Evolutionary conservation across 441 rosid species (phyloP).

Genomic region (Biscutella laevigata): DNA sequence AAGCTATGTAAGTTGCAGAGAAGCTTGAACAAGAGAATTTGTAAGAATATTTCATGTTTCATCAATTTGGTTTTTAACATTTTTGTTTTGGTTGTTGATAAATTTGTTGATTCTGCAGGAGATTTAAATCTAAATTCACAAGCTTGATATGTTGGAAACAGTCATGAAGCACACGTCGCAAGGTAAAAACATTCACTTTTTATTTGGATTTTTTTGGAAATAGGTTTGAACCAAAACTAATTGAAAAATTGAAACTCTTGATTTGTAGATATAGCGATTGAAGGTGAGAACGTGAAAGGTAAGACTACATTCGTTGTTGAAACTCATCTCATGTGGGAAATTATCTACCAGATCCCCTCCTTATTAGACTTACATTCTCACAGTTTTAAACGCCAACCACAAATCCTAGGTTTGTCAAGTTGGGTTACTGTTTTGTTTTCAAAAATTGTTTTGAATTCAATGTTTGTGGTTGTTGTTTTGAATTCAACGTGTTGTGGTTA

Average conservation of each 20-base stretch:
- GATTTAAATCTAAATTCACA: slow-evolving; percentile 76
- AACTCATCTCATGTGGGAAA: slow-evolving; percentile 67
- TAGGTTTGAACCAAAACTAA: no score
- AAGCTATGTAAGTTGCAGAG: slow-evolving; percentile 84
- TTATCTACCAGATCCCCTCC: slow-evolving; percentile 53
- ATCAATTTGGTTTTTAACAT: accelerated
- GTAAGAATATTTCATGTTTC: slow-evolving; percentile 35
- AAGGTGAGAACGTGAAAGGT: slow-evolving; percentile 43
- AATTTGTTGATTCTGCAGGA: slow-evolving; percentile 39
- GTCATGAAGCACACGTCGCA: slow-evolving; percentile 47
- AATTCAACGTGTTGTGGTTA: no score
- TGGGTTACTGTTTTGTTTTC: no score
- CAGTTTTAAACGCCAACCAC: no score
- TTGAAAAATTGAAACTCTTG: neutral
- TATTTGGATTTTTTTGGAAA: no score
- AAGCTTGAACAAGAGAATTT: slow-evolving; percentile 92
- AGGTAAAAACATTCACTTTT: no score
- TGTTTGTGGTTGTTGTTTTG: no score
- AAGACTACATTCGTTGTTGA: slow-evolving; percentile 52
- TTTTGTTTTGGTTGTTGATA: neutral
- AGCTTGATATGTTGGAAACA: slow-evolving; percentile 86
- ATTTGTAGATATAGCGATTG: slow-evolving; percentile 58
- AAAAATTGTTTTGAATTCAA: no score
- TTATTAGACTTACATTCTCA: no score
- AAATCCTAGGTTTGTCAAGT: no score